phyloP scores from a whole-genome alignment of 768 basidiomycete species.

The Auricularia heimuer region DNA sequence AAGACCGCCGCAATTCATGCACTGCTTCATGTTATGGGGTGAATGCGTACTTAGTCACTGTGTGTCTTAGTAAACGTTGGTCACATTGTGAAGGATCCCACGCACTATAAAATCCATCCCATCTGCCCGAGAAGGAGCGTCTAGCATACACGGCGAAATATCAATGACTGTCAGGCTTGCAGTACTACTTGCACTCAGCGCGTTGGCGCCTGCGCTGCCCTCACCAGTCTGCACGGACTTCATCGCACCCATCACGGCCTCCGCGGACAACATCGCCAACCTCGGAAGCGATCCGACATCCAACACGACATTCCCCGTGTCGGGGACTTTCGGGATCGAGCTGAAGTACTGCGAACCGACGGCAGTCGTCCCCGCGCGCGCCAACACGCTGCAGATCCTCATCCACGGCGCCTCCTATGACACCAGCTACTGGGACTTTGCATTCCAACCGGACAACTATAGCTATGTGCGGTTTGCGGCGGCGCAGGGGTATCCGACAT shows the following conservation, averaged over 20 bases:
- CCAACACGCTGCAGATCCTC: conserved; percentile 1
- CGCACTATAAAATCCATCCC: no score
- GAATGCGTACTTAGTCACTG: no score
- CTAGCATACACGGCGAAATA: no score
- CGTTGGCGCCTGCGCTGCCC: not conserved
- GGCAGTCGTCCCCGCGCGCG: not conserved
- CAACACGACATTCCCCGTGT: not conserved
- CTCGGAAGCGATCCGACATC: not conserved
- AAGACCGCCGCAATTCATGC: no score
- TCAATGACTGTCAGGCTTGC: no score
- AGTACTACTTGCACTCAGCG: not conserved
- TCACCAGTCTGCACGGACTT: not conserved
- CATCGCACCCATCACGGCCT: not conserved
- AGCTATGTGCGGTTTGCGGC: not conserved
- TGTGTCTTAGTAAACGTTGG: no score
- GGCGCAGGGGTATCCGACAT: not conserved
- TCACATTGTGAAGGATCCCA: no score
- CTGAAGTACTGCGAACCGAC: not conserved
- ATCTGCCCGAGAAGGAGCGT: no score
- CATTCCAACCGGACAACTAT: conserved; percentile 4
- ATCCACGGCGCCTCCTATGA: conserved; percentile 1
- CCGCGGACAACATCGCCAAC: not conserved
- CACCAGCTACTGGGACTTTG: conserved; percentile 5
- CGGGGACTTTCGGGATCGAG: not conserved
- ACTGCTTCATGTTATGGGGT: no score